These are phyloP conservation scores for Sanghuangporus sanghuang DNA, from an alignment of 1,284 basidiomycete species.

Conservation along the genomic window DNA sequence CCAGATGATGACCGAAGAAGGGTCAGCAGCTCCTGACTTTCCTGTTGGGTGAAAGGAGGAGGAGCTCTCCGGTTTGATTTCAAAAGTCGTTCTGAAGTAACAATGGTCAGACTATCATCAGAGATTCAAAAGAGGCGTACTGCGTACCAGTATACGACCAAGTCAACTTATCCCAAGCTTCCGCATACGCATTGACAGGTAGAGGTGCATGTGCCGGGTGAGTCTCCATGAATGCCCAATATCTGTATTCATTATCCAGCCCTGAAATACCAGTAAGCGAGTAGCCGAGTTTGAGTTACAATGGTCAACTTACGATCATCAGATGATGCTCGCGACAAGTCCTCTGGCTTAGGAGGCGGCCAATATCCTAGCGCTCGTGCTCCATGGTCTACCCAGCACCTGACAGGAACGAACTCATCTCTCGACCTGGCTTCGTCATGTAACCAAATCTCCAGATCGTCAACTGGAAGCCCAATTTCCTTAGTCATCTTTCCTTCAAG, in stretches of 20 bases:
- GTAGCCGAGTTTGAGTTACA: not conserved
- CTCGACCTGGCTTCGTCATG: constrained; percentile 28
- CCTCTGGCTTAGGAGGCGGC: constrained; percentile 27
- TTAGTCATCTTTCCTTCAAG: constrained; percentile 34
- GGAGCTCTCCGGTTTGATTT: constrained; percentile 47
- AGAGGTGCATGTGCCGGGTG: constrained; percentile 64
- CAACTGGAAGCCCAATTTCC: constrained; percentile 28
- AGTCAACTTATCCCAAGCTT: constrained; percentile 65
- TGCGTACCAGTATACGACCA: constrained; percentile 68
- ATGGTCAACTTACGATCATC: constrained; percentile 52
- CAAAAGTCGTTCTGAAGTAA: constrained; percentile 52
- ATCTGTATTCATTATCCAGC: constrained; percentile 66
- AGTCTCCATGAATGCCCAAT: constrained; percentile 70
- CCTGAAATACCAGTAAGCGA: constrained; percentile 30
- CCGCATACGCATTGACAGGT: constrained; percentile 44
- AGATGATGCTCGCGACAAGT: constrained; percentile 13
- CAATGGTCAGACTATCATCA: not conserved
- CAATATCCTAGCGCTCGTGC: constrained; percentile 47
- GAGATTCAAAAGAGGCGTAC: not conserved
- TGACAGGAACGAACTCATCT: constrained; percentile 33
- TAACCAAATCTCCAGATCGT: constrained; percentile 54
- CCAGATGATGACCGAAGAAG: constrained; percentile 49
- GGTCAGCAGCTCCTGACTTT: constrained; percentile 63
- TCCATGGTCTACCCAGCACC: constrained; percentile 62
- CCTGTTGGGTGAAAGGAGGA: constrained; percentile 65